Evolutionary conservation across 2,329 filamentous ascomycete species (phyloP).

Genomic region (Colletotrichum sp.): DNA sequence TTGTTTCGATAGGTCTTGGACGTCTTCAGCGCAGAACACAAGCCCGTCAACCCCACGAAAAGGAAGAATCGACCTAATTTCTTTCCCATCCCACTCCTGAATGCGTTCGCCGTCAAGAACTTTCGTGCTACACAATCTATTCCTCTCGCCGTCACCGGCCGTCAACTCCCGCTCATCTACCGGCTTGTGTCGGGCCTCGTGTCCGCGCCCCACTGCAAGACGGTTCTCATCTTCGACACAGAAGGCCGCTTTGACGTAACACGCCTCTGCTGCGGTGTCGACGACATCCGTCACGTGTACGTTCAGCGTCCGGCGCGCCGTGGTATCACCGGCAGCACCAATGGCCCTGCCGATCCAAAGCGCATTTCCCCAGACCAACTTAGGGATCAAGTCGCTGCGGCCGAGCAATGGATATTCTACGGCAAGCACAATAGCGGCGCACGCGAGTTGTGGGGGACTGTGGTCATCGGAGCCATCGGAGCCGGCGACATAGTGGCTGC

Average conservation of each 20-base stretch:
- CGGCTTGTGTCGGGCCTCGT: conserved; percentile 57
- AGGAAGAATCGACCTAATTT: conserved; percentile 26
- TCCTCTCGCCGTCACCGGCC: conserved; percentile 56
- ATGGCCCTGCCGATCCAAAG: conserved; percentile 2
- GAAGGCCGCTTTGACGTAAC: conserved; percentile 61
- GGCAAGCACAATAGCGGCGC: conserved; percentile 44
- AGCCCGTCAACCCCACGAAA: background rate
- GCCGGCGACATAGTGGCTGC: conserved; percentile 39
- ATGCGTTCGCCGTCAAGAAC: conserved; percentile 51
- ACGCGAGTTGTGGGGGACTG: conserved; percentile 63
- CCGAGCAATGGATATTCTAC: conserved; percentile 58
- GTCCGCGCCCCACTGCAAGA: conserved; percentile 49
- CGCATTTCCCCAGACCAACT: conserved; percentile 27
- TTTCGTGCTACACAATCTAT: conserved; percentile 53
- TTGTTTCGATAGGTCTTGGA: conserved; percentile 29
- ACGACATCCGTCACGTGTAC: conserved; percentile 56
- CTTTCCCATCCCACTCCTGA: conserved; percentile 50
- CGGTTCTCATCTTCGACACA: conserved; percentile 60
- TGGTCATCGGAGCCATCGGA: conserved; percentile 51
- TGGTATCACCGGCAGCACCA: conserved; percentile 23
- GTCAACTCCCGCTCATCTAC: conserved; percentile 61
- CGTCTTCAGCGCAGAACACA: conserved; percentile 25
- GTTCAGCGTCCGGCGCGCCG: conserved; percentile 47
- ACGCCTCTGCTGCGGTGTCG: conserved; percentile 40
- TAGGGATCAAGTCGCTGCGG: conserved; percentile 41